phyloP scores from a whole-genome alignment of 1,139 yeast species.

The Lodderomyces orthopsilosis region DNA sequence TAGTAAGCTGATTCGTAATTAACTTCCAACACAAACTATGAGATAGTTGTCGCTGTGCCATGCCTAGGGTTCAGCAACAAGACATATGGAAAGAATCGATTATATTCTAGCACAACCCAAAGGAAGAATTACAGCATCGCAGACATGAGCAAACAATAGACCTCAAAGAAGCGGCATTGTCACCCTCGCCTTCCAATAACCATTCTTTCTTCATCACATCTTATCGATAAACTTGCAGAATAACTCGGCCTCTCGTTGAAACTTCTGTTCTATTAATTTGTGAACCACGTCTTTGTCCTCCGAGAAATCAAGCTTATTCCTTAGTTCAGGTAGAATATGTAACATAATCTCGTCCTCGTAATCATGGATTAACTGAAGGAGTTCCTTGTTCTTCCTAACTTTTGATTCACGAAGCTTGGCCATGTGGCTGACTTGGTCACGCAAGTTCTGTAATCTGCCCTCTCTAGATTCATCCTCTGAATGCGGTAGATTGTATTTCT shows the following conservation, averaged over 20 bases:
- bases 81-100: no score
- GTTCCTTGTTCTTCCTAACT: conserved; percentile 1
- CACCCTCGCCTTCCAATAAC: no score
- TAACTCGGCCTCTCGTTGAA: conserved; percentile 2
- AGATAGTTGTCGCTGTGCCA: no score
- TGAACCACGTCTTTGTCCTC: not conserved
- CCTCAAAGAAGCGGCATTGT: no score
- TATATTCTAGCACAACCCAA: no score
- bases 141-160: no score
- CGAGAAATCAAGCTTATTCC: not conserved
- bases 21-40: no score
- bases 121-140: no score
- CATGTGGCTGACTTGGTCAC: not conserved
- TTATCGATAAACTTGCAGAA: not conserved
- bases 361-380: conserved; percentile 1
- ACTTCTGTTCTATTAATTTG: not conserved
- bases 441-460: not conserved
- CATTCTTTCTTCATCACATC: not conserved
- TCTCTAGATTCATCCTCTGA: not conserved
- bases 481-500: conserved; percentile 3
- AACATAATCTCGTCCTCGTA: conserved; percentile 3
- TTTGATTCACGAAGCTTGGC: not conserved
- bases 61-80: no score
- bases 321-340: conserved; percentile 2
- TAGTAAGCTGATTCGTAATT: no score